Percentiles rank a stretch among this genome's conserved stretches.
Evolutionary conservation across 768 basidiomycete species (phyloP).

Genomic region (Exidia glandulosa): DNA sequence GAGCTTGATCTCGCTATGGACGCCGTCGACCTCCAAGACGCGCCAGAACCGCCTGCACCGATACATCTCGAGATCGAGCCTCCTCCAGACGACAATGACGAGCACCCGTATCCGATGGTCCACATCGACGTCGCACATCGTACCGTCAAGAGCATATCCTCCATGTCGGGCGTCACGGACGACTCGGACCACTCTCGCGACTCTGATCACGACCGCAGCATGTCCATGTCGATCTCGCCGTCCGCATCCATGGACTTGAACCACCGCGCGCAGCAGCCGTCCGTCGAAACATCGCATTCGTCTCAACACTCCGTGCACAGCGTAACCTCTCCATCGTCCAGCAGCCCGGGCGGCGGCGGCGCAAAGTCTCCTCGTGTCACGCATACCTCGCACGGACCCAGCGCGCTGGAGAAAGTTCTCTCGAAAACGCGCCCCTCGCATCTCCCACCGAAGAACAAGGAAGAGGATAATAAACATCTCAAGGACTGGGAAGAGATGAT

Average conservation of each 20-base stretch:
- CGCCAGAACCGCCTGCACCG: too few species aligned
- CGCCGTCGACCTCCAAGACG: too few species aligned
- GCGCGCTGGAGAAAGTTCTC: slow-evolving; percentile 63
- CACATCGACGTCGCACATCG: slow-evolving; percentile 27
- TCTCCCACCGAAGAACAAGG: slow-evolving; percentile 69
- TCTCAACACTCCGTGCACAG: neutral
- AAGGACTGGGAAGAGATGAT: slow-evolving; percentile 85
- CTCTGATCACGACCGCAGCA: neutral
- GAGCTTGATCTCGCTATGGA: too few species aligned
- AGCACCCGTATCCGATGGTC: slow-evolving; percentile 27
- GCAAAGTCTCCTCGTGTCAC: neutral
- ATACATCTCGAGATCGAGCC: too few species aligned
- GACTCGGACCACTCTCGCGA: neutral
- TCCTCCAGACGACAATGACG: neutral
- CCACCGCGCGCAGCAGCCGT: neutral
- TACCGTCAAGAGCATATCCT: neutral
- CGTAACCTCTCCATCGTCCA: neutral
- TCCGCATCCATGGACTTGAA: neutral
- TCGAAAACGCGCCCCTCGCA: slow-evolving; percentile 77
- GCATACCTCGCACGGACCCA: slow-evolving; percentile 35
- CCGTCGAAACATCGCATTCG: neutral
- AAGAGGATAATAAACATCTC: slow-evolving; percentile 76
- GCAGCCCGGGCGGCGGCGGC: neutral
- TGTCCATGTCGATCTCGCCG: neutral
- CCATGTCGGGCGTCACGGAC: neutral